phyloP scores from a whole-genome alignment of 139 green algal species.

The Chlamydomonas eustigma region DNA sequence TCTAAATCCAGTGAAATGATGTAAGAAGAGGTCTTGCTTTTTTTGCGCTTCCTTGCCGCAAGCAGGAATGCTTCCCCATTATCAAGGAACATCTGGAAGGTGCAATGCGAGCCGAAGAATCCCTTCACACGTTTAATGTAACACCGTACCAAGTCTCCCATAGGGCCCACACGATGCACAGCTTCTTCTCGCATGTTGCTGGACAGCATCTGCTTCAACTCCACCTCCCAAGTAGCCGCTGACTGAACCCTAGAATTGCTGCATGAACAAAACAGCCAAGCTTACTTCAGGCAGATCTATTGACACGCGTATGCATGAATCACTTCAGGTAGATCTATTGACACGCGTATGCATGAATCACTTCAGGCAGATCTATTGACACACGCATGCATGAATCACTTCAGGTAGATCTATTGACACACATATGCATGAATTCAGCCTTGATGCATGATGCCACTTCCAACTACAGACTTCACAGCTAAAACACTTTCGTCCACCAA shows the following conservation, averaged over 20 bases:
- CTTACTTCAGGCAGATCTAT: too few relatives aligned
- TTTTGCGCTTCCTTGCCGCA: conserved; percentile 79
- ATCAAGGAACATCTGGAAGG: conserved; percentile 62
- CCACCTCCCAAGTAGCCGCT: conserved; percentile 24
- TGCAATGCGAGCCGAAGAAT: conserved; percentile 24
- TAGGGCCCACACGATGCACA: conserved; percentile 22
- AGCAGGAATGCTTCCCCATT: conserved; percentile 68
- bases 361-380: too few relatives aligned
- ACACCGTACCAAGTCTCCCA: conserved; percentile 34
- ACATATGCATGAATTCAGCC: too few relatives aligned
- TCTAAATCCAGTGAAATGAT: conserved; percentile 28
- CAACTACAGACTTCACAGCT: too few relatives aligned
- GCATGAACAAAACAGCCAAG: not conserved
- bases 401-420: too few relatives aligned
- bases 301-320: not conserved
- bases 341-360: too few relatives aligned
- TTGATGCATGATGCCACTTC: too few relatives aligned
- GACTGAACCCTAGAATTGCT: not conserved
- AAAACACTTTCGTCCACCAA: too few relatives aligned
- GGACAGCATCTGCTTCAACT: conserved; percentile 17
- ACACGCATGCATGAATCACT: too few relatives aligned
- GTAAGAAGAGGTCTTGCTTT: conserved; percentile 70
- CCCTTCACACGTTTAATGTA: conserved; percentile 32
- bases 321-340: too few relatives aligned
- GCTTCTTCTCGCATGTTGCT: conserved; percentile 20